Evolutionary conservation across 1,284 basidiomycete species (phyloP).

Genomic region (Cystobasidium pallidum): DNA sequence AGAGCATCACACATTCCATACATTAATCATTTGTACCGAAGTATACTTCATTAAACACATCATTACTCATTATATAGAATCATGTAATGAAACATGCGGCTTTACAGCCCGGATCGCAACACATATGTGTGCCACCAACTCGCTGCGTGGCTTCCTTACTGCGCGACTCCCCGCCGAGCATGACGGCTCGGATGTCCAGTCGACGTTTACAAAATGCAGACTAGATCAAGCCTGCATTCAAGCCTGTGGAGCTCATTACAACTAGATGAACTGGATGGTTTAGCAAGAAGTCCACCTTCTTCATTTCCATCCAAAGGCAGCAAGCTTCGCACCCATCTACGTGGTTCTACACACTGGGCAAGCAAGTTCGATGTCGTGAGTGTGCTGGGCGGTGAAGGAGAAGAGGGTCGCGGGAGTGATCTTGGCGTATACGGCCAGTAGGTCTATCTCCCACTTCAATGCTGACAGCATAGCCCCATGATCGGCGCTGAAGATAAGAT

Average conservation of each 20-base stretch:
- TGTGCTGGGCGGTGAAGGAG: constrained; percentile 35
- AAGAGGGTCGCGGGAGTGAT: constrained; percentile 25
- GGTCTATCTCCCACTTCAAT: neutral
- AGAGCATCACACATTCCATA: neutral
- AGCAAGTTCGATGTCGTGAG: constrained; percentile 34
- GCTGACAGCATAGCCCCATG: neutral
- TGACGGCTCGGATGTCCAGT: neutral
- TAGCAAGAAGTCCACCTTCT: neutral
- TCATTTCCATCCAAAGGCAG: neutral
- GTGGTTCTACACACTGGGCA: constrained; percentile 23
- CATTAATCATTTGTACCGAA: neutral
- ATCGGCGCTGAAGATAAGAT: constrained; percentile 1
- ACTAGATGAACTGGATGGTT: constrained; percentile 8
- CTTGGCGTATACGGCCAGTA: constrained; percentile 39
- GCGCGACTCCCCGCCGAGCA: neutral
- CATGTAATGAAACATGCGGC: too few species aligned
- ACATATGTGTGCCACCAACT: neutral
- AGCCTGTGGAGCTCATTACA: neutral
- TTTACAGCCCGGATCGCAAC: too few species aligned
- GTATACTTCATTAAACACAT: too few species aligned
- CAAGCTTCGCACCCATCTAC: constrained; percentile 1
- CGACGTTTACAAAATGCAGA: neutral
- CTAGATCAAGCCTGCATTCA: neutral
- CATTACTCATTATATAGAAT: too few species aligned
- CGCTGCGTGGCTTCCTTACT: neutral